phyloP scores from a whole-genome alignment of 1,284 basidiomycete genomes.

The Puccinia hordei region DNA sequence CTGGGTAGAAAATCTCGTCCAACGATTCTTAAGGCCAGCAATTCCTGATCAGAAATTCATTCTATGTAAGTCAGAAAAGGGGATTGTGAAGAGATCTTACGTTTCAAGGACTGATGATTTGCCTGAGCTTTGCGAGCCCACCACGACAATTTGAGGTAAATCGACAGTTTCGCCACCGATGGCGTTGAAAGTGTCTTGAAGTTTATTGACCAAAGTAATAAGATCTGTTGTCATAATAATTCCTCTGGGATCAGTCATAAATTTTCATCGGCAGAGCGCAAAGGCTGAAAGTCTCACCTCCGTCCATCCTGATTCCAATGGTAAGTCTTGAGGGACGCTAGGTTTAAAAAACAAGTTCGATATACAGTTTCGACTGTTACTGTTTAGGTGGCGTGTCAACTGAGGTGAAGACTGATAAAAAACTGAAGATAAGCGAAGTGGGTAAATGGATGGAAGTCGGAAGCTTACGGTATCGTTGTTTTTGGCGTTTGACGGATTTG shows the following conservation, averaged over 20 bases:
- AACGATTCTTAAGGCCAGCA: slow-evolving; percentile 20
- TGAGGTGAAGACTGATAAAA: slow-evolving; percentile 1
- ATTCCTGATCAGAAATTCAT: neutral
- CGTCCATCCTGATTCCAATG: slow-evolving; percentile 9
- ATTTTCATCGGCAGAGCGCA: neutral
- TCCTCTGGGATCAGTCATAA: neutral
- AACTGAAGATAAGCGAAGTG: slow-evolving; percentile 4
- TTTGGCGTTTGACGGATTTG: neutral
- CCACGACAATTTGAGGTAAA: slow-evolving; percentile 62
- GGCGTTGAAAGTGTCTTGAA: slow-evolving; percentile 67
- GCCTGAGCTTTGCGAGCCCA: slow-evolving; percentile 63
- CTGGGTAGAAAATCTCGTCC: slow-evolving; percentile 84
- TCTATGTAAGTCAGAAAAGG: slow-evolving; percentile 58
- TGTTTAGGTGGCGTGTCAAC: neutral
- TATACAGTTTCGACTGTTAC: slow-evolving; percentile 1
- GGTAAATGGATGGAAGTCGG: neutral
- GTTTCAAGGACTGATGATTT: slow-evolving; percentile 71
- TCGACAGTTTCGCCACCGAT: slow-evolving; percentile 64
- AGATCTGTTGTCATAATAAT: slow-evolving; percentile 65
- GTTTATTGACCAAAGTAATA: slow-evolving; percentile 91
- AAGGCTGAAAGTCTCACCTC: neutral
- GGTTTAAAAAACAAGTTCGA: neutral
- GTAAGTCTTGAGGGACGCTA: neutral
- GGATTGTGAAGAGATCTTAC: slow-evolving; percentile 62
- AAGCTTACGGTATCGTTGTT: slow-evolving; percentile 4